Conservation (phyloP, 1,139 yeast species). For the Hansenula sp. region DNA sequence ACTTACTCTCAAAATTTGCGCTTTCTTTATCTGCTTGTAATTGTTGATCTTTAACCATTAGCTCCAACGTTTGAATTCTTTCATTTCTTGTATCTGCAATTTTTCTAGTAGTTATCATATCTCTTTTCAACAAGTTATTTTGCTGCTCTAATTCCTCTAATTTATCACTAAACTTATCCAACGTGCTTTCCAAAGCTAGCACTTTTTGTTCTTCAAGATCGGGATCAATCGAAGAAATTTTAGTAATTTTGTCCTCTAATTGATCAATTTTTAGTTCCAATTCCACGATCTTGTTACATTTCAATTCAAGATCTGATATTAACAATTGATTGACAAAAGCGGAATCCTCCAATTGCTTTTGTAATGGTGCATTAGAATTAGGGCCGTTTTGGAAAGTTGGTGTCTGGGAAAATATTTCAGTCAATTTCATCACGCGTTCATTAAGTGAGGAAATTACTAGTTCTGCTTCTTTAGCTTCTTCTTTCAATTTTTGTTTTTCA, state of each 20-base stretch:
- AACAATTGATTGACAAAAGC: conserved; percentile 30
- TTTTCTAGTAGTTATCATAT: conserved; percentile 51
- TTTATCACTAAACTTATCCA: conserved; percentile 40
- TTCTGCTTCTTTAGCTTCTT: neutral
- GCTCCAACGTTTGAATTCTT: conserved; percentile 54
- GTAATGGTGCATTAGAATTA: conserved; percentile 9
- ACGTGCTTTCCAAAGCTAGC: conserved; percentile 39
- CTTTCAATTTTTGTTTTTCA: neutral
- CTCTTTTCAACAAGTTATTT: conserved; percentile 38
- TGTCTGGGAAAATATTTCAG: conserved; percentile 8
- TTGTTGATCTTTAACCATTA: conserved; percentile 49
- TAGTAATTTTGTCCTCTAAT: conserved; percentile 24
- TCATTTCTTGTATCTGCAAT: conserved; percentile 58
- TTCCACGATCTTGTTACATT: conserved; percentile 37
- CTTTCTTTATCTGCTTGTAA: conserved; percentile 46
- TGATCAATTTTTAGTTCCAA: conserved; percentile 39
- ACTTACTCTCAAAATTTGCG: conserved; percentile 47
- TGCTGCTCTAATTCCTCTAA: conserved; percentile 38
- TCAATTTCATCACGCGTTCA: conserved; percentile 13
- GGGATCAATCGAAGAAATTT: conserved; percentile 3
- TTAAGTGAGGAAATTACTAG: conserved; percentile 8
- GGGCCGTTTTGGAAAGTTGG: conserved; percentile 6
- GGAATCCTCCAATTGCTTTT: conserved; percentile 21
- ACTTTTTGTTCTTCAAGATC: conserved; percentile 20
- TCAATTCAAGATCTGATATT: conserved; percentile 36